Percentiles rank a stretch among this genome's conserved stretches.
phyloP scores from a whole-genome alignment of 768 basidiomycete species.

The Lyophyllum shimeji region DNA sequence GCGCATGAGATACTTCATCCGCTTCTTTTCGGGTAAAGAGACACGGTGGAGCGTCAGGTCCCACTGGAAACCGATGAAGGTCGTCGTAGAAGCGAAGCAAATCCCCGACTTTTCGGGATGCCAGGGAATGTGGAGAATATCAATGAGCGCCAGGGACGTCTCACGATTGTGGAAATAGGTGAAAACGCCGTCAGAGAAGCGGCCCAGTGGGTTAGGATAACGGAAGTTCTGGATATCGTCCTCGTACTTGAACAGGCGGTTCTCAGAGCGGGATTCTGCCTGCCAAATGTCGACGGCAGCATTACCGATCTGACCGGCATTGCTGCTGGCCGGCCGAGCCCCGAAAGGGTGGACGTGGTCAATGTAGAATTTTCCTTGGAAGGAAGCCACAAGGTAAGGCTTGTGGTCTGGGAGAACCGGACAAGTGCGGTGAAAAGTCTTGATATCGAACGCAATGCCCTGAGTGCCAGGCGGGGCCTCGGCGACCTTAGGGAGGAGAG shows the following conservation, averaged over 20 bases:
- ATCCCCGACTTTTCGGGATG: conserved; percentile 22
- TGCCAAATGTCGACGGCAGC: conserved; percentile 24
- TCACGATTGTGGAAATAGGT: conserved; percentile 20
- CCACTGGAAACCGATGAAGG: conserved; percentile 35
- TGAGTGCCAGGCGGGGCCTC: conserved; percentile 27
- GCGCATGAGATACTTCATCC: conserved; percentile 24
- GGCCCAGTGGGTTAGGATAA: conserved; percentile 11
- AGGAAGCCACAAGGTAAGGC: conserved; percentile 12
- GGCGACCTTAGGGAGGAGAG: conserved; percentile 15
- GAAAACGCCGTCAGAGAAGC: neutral
- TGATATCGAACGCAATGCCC: conserved; percentile 28
- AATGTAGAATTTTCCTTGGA: conserved; percentile 17
- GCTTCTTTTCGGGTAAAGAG: conserved; percentile 29
- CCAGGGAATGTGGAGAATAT: neutral
- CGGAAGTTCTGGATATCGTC: conserved; percentile 29
- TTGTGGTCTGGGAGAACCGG: conserved; percentile 29
- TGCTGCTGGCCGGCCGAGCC: conserved; percentile 17
- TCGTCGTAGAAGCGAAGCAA: conserved; percentile 18
- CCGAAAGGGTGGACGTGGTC: conserved; percentile 24
- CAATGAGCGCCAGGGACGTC: conserved; percentile 12
- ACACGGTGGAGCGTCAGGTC: conserved; percentile 24
- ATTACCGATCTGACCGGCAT: conserved; percentile 25
- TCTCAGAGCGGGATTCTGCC: conserved; percentile 9
- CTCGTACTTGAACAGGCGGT: conserved; percentile 22
- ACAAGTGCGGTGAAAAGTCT: conserved; percentile 24